Evolutionary conservation across 257 asterid species (phyloP).

Genomic region (Cynanchum wilfordii): DNA sequence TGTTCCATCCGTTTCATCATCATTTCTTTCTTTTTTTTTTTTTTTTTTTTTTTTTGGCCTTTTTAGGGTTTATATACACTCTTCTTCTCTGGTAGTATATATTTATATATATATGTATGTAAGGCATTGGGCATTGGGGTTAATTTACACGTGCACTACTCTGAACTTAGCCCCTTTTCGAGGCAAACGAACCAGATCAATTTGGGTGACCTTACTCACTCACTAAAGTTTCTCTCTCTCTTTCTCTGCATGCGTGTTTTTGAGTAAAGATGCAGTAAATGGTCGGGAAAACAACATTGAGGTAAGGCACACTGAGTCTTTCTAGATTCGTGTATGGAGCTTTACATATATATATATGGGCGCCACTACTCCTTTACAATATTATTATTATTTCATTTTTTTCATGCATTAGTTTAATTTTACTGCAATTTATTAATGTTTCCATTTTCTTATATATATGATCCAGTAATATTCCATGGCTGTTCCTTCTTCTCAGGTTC

Average conservation of each 20-base stretch:
- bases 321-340: slow-evolving; percentile 27
- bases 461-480: neutral
- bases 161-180: slow-evolving; percentile 47
- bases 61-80: slow-evolving; percentile 5
- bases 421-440: too few species aligned
- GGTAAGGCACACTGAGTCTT: slow-evolving; percentile 20
- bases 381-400: too few species aligned
- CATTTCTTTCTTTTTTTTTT: slow-evolving; percentile 17
- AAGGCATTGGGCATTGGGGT: slow-evolving; percentile 30
- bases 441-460: too few species aligned
- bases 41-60: slow-evolving; percentile 20
- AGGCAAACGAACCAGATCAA: slow-evolving; percentile 24
- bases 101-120: neutral
- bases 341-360: too few species aligned
- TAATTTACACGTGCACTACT: slow-evolving; percentile 54
- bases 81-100: neutral
- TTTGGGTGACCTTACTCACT: neutral
- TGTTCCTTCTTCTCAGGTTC: neutral
- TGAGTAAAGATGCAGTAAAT: slow-evolving; percentile 5
- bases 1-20: slow-evolving; percentile 12
- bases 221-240: slow-evolving; percentile 1
- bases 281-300: slow-evolving; percentile 11
- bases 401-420: too few species aligned
- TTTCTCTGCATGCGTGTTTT: slow-evolving; percentile 6
- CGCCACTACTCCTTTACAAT: too few species aligned